phyloP scores from a whole-genome alignment of 306 rosid species.

The Medicago truncatula region MtrunA17r5.0-ANR NC_053044.1:37025501-37026000 shows the following conservation, averaged over 20 bases:
- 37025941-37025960: conserved; percentile 51
- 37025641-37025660: conserved; percentile 40
- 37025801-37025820: conserved; percentile 66
- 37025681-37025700: conserved; percentile 35
- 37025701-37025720: conserved; percentile 39
- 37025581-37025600: conserved; percentile 31
- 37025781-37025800: conserved; percentile 64
- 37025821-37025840: conserved; percentile 41
- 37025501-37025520: conserved; percentile 45
- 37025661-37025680: conserved; percentile 36
- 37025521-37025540: conserved; percentile 23
- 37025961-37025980: conserved; percentile 40
- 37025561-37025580: conserved; percentile 41
- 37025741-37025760: conserved; percentile 81
- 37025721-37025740: conserved; percentile 54
- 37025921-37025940: conserved; percentile 31
- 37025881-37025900: conserved; percentile 6
- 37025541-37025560: conserved; percentile 50
- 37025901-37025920: conserved; percentile 9
- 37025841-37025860: conserved; percentile 58
- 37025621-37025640: background rate
- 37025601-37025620: conserved; percentile 55
- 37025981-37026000: background rate
- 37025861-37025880: background rate
- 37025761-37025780: conserved; percentile 56